phyloP scores from a whole-genome alignment of 352 stramenopile species.

The Globisporangium parvum region DNA sequence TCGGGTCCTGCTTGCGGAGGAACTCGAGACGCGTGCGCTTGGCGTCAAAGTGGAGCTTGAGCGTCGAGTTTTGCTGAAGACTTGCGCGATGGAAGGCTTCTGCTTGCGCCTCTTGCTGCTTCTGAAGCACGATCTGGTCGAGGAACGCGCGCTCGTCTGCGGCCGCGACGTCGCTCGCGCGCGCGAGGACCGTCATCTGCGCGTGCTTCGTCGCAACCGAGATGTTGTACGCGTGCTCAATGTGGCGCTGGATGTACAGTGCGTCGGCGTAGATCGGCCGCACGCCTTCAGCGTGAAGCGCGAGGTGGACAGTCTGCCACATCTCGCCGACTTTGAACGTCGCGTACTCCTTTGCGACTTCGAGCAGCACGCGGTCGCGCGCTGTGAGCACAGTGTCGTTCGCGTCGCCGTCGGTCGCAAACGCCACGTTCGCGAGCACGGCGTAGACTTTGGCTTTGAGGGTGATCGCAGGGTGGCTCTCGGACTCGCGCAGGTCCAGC shows the following conservation, averaged over 20 bases:
- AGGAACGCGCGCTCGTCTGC: constrained; percentile 43
- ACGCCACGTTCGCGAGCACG: constrained; percentile 57
- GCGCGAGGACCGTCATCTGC: constrained; percentile 44
- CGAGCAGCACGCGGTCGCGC: constrained; percentile 59
- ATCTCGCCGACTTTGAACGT: constrained; percentile 62
- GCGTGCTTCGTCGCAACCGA: constrained; percentile 54
- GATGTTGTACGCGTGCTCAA: constrained; percentile 70
- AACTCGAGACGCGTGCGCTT: constrained; percentile 70
- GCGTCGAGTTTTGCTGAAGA: constrained; percentile 56
- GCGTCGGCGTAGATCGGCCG: constrained; percentile 72
- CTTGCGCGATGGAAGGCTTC: constrained; percentile 51
- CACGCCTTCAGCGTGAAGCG: constrained; percentile 52
- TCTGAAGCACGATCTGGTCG: constrained; percentile 47
- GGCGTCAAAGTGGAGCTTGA: constrained; percentile 68
- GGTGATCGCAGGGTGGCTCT: constrained; percentile 44
- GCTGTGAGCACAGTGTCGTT: constrained; percentile 17
- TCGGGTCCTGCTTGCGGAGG: constrained; percentile 55
- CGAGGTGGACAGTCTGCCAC: constrained; percentile 67
- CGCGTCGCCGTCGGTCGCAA: constrained; percentile 23
- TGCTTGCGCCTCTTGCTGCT: constrained; percentile 60
- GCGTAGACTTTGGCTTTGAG: constrained; percentile 71
- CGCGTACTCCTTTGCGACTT: constrained; percentile 66
- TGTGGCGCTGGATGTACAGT: constrained; percentile 62
- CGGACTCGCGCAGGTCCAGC: constrained; percentile 24
- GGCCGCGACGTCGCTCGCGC: constrained; percentile 9